phyloP scores from a whole-genome alignment of 257 asterid species.

The Gentiana macrophylla region DNA sequence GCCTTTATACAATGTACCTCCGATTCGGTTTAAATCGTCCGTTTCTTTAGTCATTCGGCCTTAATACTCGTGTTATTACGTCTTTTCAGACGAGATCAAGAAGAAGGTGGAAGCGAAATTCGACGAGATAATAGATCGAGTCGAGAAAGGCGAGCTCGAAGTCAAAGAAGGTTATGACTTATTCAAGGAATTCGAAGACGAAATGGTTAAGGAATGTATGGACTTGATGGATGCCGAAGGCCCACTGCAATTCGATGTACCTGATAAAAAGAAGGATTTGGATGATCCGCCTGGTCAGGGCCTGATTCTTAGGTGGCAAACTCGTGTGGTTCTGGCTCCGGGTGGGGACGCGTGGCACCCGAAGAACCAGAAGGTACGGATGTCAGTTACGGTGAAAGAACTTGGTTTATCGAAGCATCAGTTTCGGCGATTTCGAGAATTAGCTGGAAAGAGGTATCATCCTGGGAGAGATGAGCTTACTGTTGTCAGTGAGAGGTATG shows the following conservation, averaged over 20 bases:
- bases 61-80: no score
- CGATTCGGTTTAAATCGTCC: no score
- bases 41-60: no score
- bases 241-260: constrained; percentile 29
- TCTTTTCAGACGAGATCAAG: neutral
- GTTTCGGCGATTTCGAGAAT: constrained; percentile 54
- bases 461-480: constrained; percentile 89
- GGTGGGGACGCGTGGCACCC: constrained; percentile 97
- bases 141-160: constrained; percentile 61
- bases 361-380: constrained; percentile 59
- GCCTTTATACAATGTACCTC: no score
- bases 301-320: constrained; percentile 74
- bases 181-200: constrained; percentile 80
- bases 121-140: constrained; percentile 60
- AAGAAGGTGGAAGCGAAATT: constrained; percentile 57
- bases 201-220: constrained; percentile 60
- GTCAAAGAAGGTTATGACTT: constrained; percentile 66
- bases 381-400: constrained; percentile 72
- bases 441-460: constrained; percentile 67
- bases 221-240: constrained; percentile 48
- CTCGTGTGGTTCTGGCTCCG: constrained; percentile 65
- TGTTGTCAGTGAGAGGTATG: constrained; percentile 78
- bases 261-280: constrained; percentile 24
- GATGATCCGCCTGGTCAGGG: constrained; percentile 86
- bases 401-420: constrained; percentile 68